A percentile compares a stretch with the other conserved stretches of the same genome.
phyloP scores from a whole-genome alignment of 495 filamentous ascomycete genomes.

The Podospora anserina region DNA sequence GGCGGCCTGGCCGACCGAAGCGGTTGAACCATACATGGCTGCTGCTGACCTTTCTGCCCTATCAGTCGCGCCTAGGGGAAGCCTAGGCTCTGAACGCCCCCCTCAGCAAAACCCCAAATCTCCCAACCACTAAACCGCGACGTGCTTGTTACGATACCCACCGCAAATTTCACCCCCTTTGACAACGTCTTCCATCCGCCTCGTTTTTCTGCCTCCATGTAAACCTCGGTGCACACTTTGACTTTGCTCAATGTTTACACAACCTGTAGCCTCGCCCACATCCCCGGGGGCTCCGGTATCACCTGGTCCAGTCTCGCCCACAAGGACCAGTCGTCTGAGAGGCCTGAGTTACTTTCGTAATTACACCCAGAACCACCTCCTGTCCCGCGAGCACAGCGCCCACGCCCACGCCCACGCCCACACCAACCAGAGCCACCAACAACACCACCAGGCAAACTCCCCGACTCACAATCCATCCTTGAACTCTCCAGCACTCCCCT shows the following conservation, averaged over 20 bases:
- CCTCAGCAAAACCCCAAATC: neutral
- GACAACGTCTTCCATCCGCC: neutral
- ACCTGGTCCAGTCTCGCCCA: conserved; percentile 44
- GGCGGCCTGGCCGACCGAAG: conserved; percentile 10
- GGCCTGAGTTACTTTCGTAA: conserved; percentile 71
- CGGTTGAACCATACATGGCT: neutral
- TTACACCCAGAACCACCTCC: conserved; percentile 65
- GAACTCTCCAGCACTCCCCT: neutral
- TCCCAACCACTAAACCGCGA: conserved; percentile 8
- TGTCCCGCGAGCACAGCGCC: conserved; percentile 48
- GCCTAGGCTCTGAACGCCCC: neutral
- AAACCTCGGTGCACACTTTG: conserved; percentile 4
- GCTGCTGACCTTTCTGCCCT: neutral
- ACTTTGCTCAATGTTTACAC: conserved; percentile 52
- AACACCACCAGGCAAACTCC: conserved; percentile 2
- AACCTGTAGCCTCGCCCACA: conserved; percentile 46
- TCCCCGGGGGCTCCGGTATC: conserved; percentile 43
- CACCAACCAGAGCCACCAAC: conserved; percentile 9
- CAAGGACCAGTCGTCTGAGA: conserved; percentile 60
- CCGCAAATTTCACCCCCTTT: conserved; percentile 10
- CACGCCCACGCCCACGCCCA: conserved; percentile 23
- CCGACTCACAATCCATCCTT: conserved; percentile 1
- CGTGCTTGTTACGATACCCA: conserved; percentile 12
- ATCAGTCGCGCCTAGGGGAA: neutral
- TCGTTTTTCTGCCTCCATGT: neutral